Conservation (phyloP, 1,284 basidiomycete species). For the Vanrija pseudolonga region DNA sequence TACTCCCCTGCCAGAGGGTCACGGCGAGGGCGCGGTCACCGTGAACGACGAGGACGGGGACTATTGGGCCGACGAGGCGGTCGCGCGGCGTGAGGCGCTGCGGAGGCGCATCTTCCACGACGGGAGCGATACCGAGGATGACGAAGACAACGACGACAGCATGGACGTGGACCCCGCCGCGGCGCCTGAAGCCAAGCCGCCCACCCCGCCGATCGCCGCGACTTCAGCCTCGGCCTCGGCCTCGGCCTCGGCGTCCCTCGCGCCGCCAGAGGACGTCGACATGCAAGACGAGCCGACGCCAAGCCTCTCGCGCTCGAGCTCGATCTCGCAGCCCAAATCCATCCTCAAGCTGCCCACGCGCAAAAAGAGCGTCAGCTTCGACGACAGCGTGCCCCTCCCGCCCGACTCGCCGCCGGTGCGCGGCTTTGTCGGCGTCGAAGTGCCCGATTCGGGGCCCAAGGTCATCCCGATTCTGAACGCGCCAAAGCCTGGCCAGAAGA, state of each 20-base stretch:
- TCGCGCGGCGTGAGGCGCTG: constrained; percentile 27
- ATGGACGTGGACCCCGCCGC: constrained; percentile 8
- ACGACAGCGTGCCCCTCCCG: constrained; percentile 34
- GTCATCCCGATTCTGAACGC: constrained; percentile 31
- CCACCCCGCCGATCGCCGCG: neutral
- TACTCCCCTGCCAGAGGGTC: constrained; percentile 18
- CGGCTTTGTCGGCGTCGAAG: neutral
- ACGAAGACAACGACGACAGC: constrained; percentile 5
- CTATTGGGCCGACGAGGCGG: constrained; percentile 35
- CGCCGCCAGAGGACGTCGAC: neutral
- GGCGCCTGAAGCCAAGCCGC: neutral
- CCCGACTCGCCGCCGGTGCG: constrained; percentile 28
- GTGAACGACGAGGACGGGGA: constrained; percentile 20
- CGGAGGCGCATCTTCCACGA: constrained; percentile 31
- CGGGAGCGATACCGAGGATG: constrained; percentile 13
- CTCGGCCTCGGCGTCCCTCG: neutral
- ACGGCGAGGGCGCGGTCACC: constrained; percentile 5
- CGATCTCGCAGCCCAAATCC: constrained; percentile 21
- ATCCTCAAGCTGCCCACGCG: constrained; percentile 38
- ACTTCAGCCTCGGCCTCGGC: no score
- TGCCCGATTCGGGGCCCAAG: constrained; percentile 14
- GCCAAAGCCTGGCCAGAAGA: constrained; percentile 25
- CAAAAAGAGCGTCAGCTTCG: constrained; percentile 45
- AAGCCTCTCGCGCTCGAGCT: neutral
- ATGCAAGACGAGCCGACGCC: neutral